Base-by-base conservation (phyloP, 164 flowering plant genomes). In the Brasenia schreberi region DNA sequence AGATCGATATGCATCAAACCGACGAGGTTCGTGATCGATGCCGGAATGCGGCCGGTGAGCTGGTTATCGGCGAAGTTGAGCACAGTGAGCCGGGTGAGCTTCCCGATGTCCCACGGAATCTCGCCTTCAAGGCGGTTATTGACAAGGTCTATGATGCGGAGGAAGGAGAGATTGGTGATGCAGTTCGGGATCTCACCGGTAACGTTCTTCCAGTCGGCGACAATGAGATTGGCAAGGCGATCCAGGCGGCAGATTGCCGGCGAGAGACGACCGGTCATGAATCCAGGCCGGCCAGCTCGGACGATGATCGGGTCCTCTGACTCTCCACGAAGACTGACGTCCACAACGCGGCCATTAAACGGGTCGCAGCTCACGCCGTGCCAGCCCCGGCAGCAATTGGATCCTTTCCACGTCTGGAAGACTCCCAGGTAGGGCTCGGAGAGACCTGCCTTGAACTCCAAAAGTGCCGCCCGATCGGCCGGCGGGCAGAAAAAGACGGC, bases 341-440 rank as follows among this genome's bases (percentile, higher is more conserved):
- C 98, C 19, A 88, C 90, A 42, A 93, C 96, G 6, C 82, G 85
- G 67, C 65, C 71, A 9, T 71, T 74, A 7, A 64, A 74, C 18
- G 84, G 82, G 77, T 93, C 96, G 78, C 98, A 93, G 71, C 82
- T 81, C 19, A 93, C 79, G 42, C 98, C 97, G 77, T 87, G 76
- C 98, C 98, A 93, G 59, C 75, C 67, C 65, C 75, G 72, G 75
- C 98, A 89, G 45, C 98, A 92, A 70, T 89, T 86, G 59, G n/a
- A 5, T 60, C 96, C 98, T 5, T 72, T 81, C 98, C 98, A 92
- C 1, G 92, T 68, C 63, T 81, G 80, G 87, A 92, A 90, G 65
- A 92, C 82, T 70, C 93, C 95, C 18, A 88, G 63, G 66, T 81
- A 68, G 4, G 95, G 81, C 75, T 90, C 98, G 62, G 73, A 56